Percentiles rank a stretch among this genome's conserved stretches.
phyloP scores from a whole-genome alignment of 805 yeast genomes.

The Yamadazyma philogaea region DNA sequence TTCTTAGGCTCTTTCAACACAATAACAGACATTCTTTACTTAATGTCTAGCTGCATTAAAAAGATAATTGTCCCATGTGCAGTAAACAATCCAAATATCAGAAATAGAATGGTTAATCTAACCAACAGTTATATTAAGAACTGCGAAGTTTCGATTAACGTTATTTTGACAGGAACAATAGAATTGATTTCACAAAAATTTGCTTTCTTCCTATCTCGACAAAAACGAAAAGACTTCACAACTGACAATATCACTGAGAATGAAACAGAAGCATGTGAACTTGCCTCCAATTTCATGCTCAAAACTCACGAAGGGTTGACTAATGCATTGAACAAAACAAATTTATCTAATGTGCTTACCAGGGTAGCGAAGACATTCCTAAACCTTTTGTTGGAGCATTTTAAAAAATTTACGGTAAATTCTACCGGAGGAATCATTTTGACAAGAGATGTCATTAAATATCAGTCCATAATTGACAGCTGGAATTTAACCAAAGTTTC shows the following conservation, averaged over 20 bases:
- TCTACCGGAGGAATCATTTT: conserved; percentile 80
- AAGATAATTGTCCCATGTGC: conserved; percentile 75
- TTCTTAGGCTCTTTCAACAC: conserved; percentile 49
- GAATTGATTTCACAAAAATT: conserved; percentile 53
- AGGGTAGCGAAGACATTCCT: conserved; percentile 60
- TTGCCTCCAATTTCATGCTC: conserved; percentile 52
- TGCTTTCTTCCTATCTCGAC: conserved; percentile 49
- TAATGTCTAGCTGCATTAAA: conserved; percentile 70
- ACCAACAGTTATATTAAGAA: conserved; percentile 59
- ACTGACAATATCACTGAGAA: conserved; percentile 39
- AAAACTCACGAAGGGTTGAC: conserved; percentile 39
- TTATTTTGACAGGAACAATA: conserved; percentile 58
- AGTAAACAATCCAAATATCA: conserved; percentile 52
- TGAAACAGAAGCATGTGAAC: conserved; percentile 70
- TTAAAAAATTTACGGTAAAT: conserved; percentile 70
- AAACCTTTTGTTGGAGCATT: conserved; percentile 62
- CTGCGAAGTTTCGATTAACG: conserved; percentile 64
- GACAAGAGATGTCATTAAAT: conserved; percentile 78
- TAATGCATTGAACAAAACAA: conserved; percentile 35
- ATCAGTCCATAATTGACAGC: conserved; percentile 62
- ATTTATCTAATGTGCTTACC: conserved; percentile 48
- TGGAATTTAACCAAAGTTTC: conserved; percentile 64
- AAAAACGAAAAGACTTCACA: conserved; percentile 69
- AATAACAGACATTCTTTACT: conserved; percentile 57
- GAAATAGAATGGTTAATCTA: conserved; percentile 56